Base-by-base conservation (phyloP, 2,329 filamentous ascomycete species). In the Fusarium buharicum region DNA sequence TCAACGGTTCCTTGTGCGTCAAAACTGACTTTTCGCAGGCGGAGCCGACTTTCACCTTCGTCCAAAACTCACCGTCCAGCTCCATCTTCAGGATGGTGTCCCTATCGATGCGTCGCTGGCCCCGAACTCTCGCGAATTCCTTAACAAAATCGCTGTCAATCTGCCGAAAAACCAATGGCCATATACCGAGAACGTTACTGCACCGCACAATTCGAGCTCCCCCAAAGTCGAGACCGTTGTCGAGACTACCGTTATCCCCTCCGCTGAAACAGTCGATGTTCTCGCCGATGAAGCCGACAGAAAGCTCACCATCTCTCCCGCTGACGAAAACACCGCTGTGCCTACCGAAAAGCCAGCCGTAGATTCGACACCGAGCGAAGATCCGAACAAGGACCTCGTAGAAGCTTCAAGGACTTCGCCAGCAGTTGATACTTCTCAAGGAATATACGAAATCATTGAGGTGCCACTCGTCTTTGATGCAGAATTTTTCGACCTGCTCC, bases 401-500 rank as follows among this genome's bases (percentile, higher is more conserved):
- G 22, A 55, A 37, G 17, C 34, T 33, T 28, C 41, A 24, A 16
- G 30, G 22, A 41, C 27, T 36, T 38, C 50, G 6, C 33, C 47
- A 14, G 16, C 30, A 22, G 37, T 20, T 16, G 49, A 59, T 18
- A 16, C 30, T 17, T 46, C 37, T 13, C 28, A 60, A 4, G 63
- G 62, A 27, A 59, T 34, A 6, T 72, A 72, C 43, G 73, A 77
- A 56, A 75, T 67, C 10, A 74, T 96, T n/a, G 88, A 93, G 72
- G 84, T 96, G 7, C 90, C 91, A 16, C 78, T 96, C 3, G 86
- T 86, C 2, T 91, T 91, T 20, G 92, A 95, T 70, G 82, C 84
- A 17, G 86, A 93, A 71, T 96, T 96, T 75, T 96, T 96, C 74
- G 83, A 86, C 24, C 85, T 90, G 36, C 82, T 96, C 8, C 87